A percentile compares a stretch with the other conserved stretches of the same genome.
These are phyloP conservation scores for Apiospora pterosperma DNA, from an alignment of 2,329 filamentous ascomycete genomes.

Conservation along the genomic window DNA sequence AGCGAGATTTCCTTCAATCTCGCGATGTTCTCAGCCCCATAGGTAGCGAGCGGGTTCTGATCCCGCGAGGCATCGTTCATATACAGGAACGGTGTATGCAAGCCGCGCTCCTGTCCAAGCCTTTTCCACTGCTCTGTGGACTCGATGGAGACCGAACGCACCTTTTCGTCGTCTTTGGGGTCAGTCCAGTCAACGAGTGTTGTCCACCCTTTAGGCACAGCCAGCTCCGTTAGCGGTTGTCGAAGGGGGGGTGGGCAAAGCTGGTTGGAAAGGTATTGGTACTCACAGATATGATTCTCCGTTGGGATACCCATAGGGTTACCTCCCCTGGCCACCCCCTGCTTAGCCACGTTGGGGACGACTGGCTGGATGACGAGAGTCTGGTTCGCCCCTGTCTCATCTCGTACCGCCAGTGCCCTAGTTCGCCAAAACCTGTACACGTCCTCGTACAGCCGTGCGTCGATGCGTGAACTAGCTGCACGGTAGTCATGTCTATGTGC, in stretches of 20 bases:
- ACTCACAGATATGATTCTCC: constrained; percentile 13
- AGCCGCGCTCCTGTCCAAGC: not conserved
- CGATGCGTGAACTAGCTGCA: constrained; percentile 11
- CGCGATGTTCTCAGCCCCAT: constrained; percentile 18
- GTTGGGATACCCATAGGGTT: constrained; percentile 14
- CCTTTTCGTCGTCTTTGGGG: constrained; percentile 12
- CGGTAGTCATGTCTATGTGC: constrained; percentile 24
- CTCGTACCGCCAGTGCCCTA: constrained; percentile 8
- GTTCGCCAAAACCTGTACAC: constrained; percentile 17
- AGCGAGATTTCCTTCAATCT: constrained; percentile 15
- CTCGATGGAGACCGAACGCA: constrained; percentile 11
- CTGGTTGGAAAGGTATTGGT: not conserved
- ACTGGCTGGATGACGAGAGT: constrained; percentile 16
- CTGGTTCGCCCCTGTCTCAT: constrained; percentile 16
- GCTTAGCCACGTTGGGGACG: constrained; percentile 1
- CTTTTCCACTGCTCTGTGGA: constrained; percentile 6
- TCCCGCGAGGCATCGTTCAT: constrained; percentile 23
- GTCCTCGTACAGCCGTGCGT: constrained; percentile 19
- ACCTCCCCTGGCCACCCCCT: constrained; percentile 10
- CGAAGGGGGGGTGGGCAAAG: not conserved
- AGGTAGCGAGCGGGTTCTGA: constrained; percentile 20
- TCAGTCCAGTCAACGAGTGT: constrained; percentile 16
- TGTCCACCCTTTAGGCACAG: constrained; percentile 13
- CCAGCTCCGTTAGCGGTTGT: not conserved
- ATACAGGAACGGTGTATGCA: constrained; percentile 8